phyloP scores from a whole-genome alignment of 2,329 filamentous ascomycete species.

The Mariannaea sp. region DNA sequence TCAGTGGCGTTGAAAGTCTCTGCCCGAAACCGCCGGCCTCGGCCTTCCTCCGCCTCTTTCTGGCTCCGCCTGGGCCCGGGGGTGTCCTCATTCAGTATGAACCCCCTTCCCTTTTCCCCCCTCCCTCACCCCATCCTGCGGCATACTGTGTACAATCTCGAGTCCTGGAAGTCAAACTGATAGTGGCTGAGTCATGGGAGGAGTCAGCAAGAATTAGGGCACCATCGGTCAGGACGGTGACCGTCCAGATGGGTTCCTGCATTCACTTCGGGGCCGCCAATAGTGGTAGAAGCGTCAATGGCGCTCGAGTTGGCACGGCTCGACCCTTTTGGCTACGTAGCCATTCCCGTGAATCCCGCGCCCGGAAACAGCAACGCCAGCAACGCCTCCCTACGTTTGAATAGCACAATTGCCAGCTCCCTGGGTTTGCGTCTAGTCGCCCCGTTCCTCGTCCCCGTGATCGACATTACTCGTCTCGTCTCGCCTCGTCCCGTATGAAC shows the following conservation, averaged over 20 bases:
- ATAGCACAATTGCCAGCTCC: too few relatives aligned
- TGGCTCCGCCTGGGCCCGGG: background rate
- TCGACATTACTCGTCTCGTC: conserved; percentile 4
- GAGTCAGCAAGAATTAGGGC: too few relatives aligned
- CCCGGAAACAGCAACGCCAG: conserved; percentile 12
- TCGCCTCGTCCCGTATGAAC: conserved; percentile 16
- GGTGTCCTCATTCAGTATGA: too few relatives aligned
- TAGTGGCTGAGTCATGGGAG: too few relatives aligned
- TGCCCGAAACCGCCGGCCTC: conserved; percentile 4
- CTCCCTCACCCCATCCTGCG: background rate
- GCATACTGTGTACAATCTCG: too few relatives aligned
- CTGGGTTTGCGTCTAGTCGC: conserved; percentile 3
- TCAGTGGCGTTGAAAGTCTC: conserved; percentile 18
- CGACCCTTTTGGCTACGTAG: conserved; percentile 7
- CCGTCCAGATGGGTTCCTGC: conserved; percentile 11
- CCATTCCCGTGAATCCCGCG: conserved; percentile 13
- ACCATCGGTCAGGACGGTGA: background rate
- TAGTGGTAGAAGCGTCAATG: background rate
- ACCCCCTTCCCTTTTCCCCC: background rate
- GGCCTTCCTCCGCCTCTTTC: background rate
- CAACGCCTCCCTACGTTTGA: too few relatives aligned
- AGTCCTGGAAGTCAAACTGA: too few relatives aligned
- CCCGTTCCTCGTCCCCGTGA: conserved; percentile 2
- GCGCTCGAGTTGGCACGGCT: background rate
- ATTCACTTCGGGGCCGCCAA: too few relatives aligned